Conservation (phyloP, 2,329 filamentous ascomycete species). For the Alternaria sp. region DNA sequence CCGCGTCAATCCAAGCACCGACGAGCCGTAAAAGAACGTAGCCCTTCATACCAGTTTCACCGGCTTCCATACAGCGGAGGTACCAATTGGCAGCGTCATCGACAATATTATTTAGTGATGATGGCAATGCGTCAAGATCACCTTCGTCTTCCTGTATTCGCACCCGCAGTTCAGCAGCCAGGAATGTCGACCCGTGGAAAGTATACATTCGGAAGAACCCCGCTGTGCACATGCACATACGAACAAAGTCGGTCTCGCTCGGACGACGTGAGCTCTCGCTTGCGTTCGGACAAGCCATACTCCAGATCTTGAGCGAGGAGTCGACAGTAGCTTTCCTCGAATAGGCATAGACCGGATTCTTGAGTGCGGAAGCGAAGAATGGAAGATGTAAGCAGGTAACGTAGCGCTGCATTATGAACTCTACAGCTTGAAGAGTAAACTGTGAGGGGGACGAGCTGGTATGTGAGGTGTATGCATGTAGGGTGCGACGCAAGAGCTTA, state of each 20-base stretch:
- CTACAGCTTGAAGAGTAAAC: constrained; percentile 28
- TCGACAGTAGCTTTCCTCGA: constrained; percentile 36
- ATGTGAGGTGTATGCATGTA: constrained; percentile 16
- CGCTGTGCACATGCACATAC: constrained; percentile 28
- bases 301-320: constrained; percentile 37
- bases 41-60: constrained; percentile 41
- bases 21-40: constrained; percentile 31
- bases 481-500: constrained; percentile 24
- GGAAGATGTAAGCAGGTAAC: constrained; percentile 33
- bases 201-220: constrained; percentile 34
- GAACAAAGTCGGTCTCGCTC: constrained; percentile 18
- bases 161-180: constrained; percentile 29
- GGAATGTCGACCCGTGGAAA: constrained; percentile 29
- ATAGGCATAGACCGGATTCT: constrained; percentile 32
- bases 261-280: not conserved
- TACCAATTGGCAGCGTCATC: constrained; percentile 30
- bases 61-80: constrained; percentile 30
- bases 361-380: constrained; percentile 27
- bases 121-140: constrained; percentile 20
- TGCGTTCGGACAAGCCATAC: constrained; percentile 12
- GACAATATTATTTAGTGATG: constrained; percentile 22
- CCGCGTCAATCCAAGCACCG: constrained; percentile 27
- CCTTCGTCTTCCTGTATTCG: constrained; percentile 36
- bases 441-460: not conserved
- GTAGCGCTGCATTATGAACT: constrained; percentile 39